Percentiles rank a stretch among this genome's conserved stretches.
Conservation (phyloP, 2,329 filamentous ascomycete species). For the Myriosclerotinia scirpicola region DNA sequence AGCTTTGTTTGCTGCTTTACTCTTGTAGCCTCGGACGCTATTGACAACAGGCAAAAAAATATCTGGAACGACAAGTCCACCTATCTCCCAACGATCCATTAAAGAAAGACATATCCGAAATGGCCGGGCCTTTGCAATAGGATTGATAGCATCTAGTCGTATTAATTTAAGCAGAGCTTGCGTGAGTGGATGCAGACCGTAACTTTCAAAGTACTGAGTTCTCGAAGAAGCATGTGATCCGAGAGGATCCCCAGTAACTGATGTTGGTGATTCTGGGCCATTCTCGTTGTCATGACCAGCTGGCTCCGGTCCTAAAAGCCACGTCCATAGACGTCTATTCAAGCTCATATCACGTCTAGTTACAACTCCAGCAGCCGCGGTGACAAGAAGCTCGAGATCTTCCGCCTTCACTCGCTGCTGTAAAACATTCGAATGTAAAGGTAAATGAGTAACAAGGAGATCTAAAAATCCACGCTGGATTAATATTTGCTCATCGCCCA, state of each 20-base stretch:
- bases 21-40: constrained; percentile 75
- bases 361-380: constrained; percentile 83
- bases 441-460: constrained; percentile 84
- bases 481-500: constrained; percentile 82
- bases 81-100: constrained; percentile 98
- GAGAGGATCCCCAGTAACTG: constrained; percentile 33
- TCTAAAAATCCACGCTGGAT: constrained; percentile 95
- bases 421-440: constrained; percentile 77
- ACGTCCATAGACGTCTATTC: constrained; percentile 91
- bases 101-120: constrained; percentile 91
- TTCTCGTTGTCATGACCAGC: constrained; percentile 49
- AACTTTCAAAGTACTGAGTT: constrained; percentile 79
- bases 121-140: constrained; percentile 73
- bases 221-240: constrained; percentile 48
- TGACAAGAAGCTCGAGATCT: constrained; percentile 79
- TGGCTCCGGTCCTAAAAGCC: constrained; percentile 82
- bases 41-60: constrained; percentile 84
- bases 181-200: constrained; percentile 73
- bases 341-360: constrained; percentile 92
- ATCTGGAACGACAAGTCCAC: constrained; percentile 81
- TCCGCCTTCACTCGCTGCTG: constrained; percentile 69
- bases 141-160: constrained; percentile 50
- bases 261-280: constrained; percentile 47
- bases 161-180: constrained; percentile 78
- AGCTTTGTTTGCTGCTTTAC: constrained; percentile 59